Base-by-base conservation (phyloP, 306 rosid species). In the Prosopis cineraria region DNA sequence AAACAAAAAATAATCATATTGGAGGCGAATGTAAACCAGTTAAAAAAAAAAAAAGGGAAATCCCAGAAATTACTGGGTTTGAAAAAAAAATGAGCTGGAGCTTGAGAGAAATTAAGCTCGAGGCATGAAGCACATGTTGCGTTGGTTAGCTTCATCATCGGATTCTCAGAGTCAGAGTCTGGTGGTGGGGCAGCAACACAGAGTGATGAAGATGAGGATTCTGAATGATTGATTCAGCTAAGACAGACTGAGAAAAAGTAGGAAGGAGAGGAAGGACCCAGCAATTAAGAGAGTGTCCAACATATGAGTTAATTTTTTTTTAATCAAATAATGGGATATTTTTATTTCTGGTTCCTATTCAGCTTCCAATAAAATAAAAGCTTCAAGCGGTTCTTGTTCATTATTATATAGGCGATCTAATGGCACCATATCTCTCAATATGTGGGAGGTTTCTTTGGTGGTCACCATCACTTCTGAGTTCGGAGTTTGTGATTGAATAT, bases 21-120 rank as follows among this genome's bases (percentile, higher is more conserved):
- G 2, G 14, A 58, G 19, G 10, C 34, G 16, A 7, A 14, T 13
- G 79, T n/a, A 70, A 47, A 45, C 19, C 19, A 20, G 20, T 76
- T 12, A 53, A 47, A 77, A 72, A 17, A 53, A 47, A 77, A 72
- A 13, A 62, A 72, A 37, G 48, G 43, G 47, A 43, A 80, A 69
- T 81, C n/a, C 14, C 78, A 50, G 25, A 80, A 83, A 73, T 80
- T 88, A 82, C 74, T 84, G 0, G 90, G 83, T 58, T 74, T 74
- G 62, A 86, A 80, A 62, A 80, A 63, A 76, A 10, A 65, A 52
- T 63, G 63, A 10, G 82, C 14, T 29, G 88, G 66, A 34, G 55
- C 65, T 76, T 79, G 90, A 77, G 92, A 88, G n/a, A n/a, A n/a
- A n/a, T n/a, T n/a, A n/a, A 34, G 55, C 65, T 76, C 77, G 90